Base-by-base conservation (phyloP, 1,284 basidiomycete genomes). In the Malassezia arunalokei region DNA sequence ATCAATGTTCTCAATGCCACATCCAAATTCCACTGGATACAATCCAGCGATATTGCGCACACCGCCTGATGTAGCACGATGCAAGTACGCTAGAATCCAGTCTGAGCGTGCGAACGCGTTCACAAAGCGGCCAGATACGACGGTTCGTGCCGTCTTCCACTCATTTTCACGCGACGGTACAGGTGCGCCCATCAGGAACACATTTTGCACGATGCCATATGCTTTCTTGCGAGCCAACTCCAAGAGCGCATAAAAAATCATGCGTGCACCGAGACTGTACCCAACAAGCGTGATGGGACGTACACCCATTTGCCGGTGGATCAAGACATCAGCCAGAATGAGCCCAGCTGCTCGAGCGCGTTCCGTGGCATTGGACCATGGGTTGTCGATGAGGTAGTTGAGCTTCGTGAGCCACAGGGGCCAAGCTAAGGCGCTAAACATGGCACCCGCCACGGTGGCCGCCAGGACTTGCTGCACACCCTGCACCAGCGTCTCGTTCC, bases 401-500 rank as follows among this genome's bases (percentile, higher is more conserved):
- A 73, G 59, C 57, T 73, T 73, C 40, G 67, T 64, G 28, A 73
- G 65, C 68, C 68, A 71, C 6, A 72, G 54, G 8, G 70, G 70
- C 68, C 68, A 71, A 15, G 70, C 67, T 14, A 73, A 54, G 8
- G 70, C 57, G 37, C 62, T 58, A 31, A 65, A 54, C 57, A 73
- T 62, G 40, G 67, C 70, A 47, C 66, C 64, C 2, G 67, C 68
- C 14, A 73, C 64, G 2, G 70, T 73, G 37, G 67, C 55, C 0
- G 66, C 65, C 14, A 73, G 54, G 3, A 71, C 65, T 49, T 71
- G 68, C 57, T 73, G 70, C 3, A 71, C 65, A 44, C 68, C 70
- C 51, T 66, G 64, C 2, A 69, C 63, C n/a, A 73, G 56, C 43
- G 70, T 73, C 53, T 73, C 70, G 62, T 64, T 71, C 68, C 68